Conservation (phyloP, 1,284 basidiomycete species). For the Wallemia mellicola region DNA sequence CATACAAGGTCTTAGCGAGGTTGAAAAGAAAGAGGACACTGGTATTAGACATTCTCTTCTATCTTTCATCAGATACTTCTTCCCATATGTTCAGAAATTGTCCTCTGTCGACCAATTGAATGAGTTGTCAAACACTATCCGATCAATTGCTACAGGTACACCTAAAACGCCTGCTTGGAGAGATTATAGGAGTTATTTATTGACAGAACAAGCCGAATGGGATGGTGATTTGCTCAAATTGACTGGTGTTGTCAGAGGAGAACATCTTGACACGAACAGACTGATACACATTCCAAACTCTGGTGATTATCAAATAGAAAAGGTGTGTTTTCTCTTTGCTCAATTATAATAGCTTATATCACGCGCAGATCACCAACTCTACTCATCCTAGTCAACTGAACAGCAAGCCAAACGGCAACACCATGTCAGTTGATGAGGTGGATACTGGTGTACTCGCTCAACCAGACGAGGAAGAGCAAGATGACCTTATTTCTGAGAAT, state of each 20-base stretch:
- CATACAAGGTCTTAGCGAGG: conserved; percentile 15
- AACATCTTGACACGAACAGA: conserved; percentile 46
- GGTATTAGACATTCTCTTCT: conserved; percentile 53
- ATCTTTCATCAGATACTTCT: conserved; percentile 83
- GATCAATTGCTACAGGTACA: conserved; percentile 47
- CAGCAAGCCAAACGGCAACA: conserved; percentile 6
- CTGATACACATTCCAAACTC: conserved; percentile 63
- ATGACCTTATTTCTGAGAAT: conserved; percentile 67
- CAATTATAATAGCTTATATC: conserved; percentile 3
- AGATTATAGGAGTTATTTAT: conserved; percentile 44
- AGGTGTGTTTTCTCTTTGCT: conserved; percentile 23
- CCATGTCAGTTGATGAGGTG: conserved; percentile 10
- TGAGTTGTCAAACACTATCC: conserved; percentile 36
- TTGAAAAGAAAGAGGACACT: conserved; percentile 4
- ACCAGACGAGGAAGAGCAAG: conserved; percentile 35
- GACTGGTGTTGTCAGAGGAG: conserved; percentile 57
- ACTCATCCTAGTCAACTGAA: conserved; percentile 19
- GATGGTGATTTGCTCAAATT: conserved; percentile 31
- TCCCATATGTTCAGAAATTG: conserved; percentile 39
- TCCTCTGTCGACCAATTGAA: conserved; percentile 27
- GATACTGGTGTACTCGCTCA: conserved; percentile 22
- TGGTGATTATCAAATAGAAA: conserved; percentile 62
- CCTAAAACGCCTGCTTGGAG: conserved; percentile 49
- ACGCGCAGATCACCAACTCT: conserved; percentile 28
- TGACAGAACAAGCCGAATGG: conserved; percentile 39